Conservation (phyloP, 148 eudicot genomes). For the Camellia sinensis region DNA sequence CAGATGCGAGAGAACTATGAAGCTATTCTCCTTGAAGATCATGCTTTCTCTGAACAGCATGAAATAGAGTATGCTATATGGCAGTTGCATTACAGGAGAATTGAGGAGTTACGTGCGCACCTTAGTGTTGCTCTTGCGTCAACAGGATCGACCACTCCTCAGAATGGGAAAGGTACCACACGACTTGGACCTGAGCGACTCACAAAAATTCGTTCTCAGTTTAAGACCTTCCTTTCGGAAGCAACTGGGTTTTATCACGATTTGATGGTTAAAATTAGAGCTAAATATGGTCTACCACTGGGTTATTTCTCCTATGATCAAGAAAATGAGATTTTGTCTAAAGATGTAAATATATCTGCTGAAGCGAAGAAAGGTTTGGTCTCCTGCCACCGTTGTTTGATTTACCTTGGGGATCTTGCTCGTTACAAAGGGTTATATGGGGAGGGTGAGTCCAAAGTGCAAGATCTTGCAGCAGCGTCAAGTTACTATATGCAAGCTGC, state of each 20-base stretch:
- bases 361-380: slow-evolving; percentile 70
- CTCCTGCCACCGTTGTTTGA: slow-evolving; percentile 89
- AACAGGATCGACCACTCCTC: slow-evolving; percentile 38
- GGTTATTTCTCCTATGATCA: slow-evolving; percentile 58
- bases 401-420: slow-evolving; percentile 96
- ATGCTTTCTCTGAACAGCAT: slow-evolving; percentile 77
- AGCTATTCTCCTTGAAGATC: slow-evolving; percentile 82
- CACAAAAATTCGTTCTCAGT: slow-evolving; percentile 74
- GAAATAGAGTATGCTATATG: slow-evolving; percentile 86
- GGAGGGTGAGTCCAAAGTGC: slow-evolving; percentile 76
- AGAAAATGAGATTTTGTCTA: slow-evolving; percentile 40
- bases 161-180: slow-evolving; percentile 60
- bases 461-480: slow-evolving; percentile 87
- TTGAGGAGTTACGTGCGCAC: slow-evolving; percentile 79
- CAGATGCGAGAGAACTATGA: slow-evolving; percentile 91
- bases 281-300: slow-evolving; percentile 72
- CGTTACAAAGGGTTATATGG: slow-evolving; percentile 91
- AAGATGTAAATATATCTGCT: slow-evolving; percentile 53
- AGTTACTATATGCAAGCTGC: slow-evolving; percentile 92
- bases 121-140: slow-evolving; percentile 62
- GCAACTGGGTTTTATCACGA: slow-evolving; percentile 97
- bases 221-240: slow-evolving; percentile 91
- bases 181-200: slow-evolving; percentile 60
- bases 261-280: slow-evolving; percentile 79
- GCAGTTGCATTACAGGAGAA: slow-evolving; percentile 87